Evolutionary conservation across 176 grass and related monocot genomes (phyloP), one percentile per base, ranked within the genome.

Genomic region (Themeda triandra): DNA sequence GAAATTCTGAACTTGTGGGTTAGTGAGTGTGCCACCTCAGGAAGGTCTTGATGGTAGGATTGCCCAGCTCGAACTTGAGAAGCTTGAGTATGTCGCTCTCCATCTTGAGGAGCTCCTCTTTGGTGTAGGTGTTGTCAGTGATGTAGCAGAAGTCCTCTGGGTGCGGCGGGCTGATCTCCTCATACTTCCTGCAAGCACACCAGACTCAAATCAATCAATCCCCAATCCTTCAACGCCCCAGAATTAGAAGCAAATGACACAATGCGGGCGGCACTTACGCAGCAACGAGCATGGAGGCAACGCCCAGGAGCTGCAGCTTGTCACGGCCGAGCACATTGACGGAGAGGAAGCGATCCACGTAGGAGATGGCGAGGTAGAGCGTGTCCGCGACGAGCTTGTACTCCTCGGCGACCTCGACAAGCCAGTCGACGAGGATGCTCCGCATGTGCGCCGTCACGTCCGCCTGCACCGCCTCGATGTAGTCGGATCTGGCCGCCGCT

Each of bases 61-160:
- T 96, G 44, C 93, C 93, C 72, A 96, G 77, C 85, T 99, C 96
- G 42, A 96, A 99, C 64, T 99, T 76, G 27, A 99, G 84, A 29
- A 96, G 91, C 44, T 91, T 94, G 51, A 99, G 89, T 73, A 99
- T 88, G 72, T 99, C 88, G 25, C 81, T 86, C 84, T 99, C 96
- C 96, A 99, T 99, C 79, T 90, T 87, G 59, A 99, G 66, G 19
- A 98, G 76, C 86, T 99, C 96, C 84, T 91, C 90, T 65, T 77
- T 95, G 37, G 91, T 95, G 83, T 95, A 98, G 28, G 96, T 98
- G 75, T 95, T 98, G 51, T 98, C 96, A 1, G 96, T 98, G 78
- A 95, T 95, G 73, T 93, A 98, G 80, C 96, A 98, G 70, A 98
- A 98, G 66, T 98, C 96, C 81, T 98, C 93, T 3, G 88, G 89